Percentiles rank a stretch among this genome's conserved stretches.
These are phyloP conservation scores for Canariomyces notabilis DNA, from an alignment of 2,329 filamentous ascomycete genomes.

Conservation along the genomic window DNA sequence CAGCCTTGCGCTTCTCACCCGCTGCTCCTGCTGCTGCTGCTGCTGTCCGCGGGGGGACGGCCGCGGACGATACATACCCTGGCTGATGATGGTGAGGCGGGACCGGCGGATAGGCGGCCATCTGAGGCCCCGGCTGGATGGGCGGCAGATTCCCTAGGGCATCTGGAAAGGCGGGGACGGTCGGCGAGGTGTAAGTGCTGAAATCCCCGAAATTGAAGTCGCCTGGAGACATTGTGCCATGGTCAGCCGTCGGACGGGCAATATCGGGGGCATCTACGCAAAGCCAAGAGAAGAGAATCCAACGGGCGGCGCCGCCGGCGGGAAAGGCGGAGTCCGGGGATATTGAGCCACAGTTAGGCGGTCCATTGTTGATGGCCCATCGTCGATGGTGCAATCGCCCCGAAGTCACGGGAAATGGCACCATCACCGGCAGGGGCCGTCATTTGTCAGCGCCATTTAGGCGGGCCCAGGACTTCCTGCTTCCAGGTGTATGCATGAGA, in stretches of 20 bases:
- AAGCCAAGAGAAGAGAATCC: slow-evolving; percentile 26
- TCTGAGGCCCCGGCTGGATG: slow-evolving; percentile 48
- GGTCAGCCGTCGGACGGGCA: slow-evolving; percentile 34
- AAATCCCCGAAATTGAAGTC: slow-evolving; percentile 56
- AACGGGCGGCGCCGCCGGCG: slow-evolving; percentile 22
- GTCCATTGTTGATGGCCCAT: slow-evolving; percentile 25
- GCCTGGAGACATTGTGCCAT: slow-evolving; percentile 48
- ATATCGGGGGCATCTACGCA: slow-evolving; percentile 25
- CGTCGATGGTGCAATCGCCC: slow-evolving; percentile 27
- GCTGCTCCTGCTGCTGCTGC: neutral
- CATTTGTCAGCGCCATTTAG: slow-evolving; percentile 40
- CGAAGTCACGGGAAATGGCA: slow-evolving; percentile 57
- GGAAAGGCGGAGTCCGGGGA: slow-evolving; percentile 24
- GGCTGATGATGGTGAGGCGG: slow-evolving; percentile 29
- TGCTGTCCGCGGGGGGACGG: slow-evolving; percentile 22
- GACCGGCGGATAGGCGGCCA: slow-evolving; percentile 39
- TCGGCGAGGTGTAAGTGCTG: slow-evolving; percentile 45
- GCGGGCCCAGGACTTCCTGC: slow-evolving; percentile 16
- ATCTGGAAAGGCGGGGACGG: slow-evolving; percentile 43
- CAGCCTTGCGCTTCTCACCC: slow-evolving; percentile 44
- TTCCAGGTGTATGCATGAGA: slow-evolving; percentile 21
- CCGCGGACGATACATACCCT: slow-evolving; percentile 27
- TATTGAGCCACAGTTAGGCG: slow-evolving; percentile 18
- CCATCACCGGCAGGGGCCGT: slow-evolving; percentile 41
- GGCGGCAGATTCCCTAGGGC: slow-evolving; percentile 40